Conservation (phyloP, 257 asterid species). For the Solanum habrochaites region DNA sequence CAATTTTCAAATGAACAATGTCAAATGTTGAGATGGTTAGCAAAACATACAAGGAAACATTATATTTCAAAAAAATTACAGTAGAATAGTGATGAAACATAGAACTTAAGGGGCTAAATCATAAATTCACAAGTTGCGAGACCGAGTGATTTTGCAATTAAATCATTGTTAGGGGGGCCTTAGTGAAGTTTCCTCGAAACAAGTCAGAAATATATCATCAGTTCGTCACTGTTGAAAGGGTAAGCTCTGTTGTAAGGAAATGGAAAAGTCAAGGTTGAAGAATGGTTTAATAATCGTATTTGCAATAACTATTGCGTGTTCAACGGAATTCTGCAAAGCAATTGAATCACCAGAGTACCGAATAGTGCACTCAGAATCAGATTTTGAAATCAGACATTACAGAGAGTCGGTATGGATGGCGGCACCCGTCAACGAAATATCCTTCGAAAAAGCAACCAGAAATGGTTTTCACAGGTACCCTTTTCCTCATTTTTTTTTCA, state of each 20-base stretch:
- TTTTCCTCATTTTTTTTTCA: background rate
- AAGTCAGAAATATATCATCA: background rate
- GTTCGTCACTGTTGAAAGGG: background rate
- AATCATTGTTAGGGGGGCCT: background rate
- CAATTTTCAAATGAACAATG: no score
- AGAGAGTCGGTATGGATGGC: conserved; percentile 66
- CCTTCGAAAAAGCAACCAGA: conserved; percentile 62
- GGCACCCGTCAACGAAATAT: conserved; percentile 42
- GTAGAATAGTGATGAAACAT: background rate
- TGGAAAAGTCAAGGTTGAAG: background rate
- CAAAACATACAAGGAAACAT: no score
- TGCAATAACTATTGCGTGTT: background rate
- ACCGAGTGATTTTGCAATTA: background rate
- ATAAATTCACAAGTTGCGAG: background rate
- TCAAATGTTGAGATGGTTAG: background rate
- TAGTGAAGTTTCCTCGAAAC: background rate
- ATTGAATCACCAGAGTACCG: conserved; percentile 61
- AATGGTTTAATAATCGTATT: background rate
- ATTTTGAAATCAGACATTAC: conserved; percentile 72
- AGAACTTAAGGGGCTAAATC: background rate
- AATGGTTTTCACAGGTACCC: conserved; percentile 71
- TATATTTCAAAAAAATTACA: background rate
- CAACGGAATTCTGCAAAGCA: conserved; percentile 1
- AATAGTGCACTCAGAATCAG: conserved; percentile 69
- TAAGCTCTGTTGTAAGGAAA: background rate